Evolutionary conservation across 2,329 filamentous ascomycete species (phyloP), one percentile per base, ranked within the genome.

Genomic region (Geosmithia morbida): DNA sequence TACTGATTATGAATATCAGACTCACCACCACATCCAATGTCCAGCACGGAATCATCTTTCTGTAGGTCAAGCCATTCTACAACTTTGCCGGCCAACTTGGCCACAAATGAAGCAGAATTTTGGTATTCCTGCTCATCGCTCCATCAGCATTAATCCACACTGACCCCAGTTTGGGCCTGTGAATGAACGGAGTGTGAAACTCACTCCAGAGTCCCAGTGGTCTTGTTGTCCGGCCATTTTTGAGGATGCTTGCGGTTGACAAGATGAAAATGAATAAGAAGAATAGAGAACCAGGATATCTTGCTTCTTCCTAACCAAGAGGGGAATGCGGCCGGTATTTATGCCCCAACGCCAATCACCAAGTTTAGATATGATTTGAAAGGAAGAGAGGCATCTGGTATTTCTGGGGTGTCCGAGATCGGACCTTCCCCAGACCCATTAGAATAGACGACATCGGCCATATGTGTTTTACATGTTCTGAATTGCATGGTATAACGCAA

Each of bases 11-110:
- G 40, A 11, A n/a, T 3, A 18, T 42, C 4, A 26, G 16, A 42
- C 43, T 14, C 49, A 76, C 74, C 79, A 42, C 80, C 79, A 53
- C 79, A 83, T 14, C 79, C 79, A 47, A 83, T 61, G 52, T 83
- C 79, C 2, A 83, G 64, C 19, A 83, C 68, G 16, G 64, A 58
- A 56, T 83, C 79, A 51, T 75, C 70, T 26, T 70, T 66, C 49
- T 77, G 67, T 1, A 78, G 68, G 52, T 79, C 70, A 0, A 83
- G 65, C 70, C 76, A 81, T 43, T 66, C 59, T 11, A 80, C 55
- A 5, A 83, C 67, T 50, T 77, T 80, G 16, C 66, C 68, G 1
- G 78, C 72, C 10, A 83, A 64, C 55, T 78, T 75, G 3, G 79
- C 78, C 8, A 83, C 79, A 54, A 83, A 83, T 0, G 75, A 72